Evolutionary conservation across 2,329 filamentous ascomycete species (phyloP).

Genomic region (Botrytis fragariae): DNA sequence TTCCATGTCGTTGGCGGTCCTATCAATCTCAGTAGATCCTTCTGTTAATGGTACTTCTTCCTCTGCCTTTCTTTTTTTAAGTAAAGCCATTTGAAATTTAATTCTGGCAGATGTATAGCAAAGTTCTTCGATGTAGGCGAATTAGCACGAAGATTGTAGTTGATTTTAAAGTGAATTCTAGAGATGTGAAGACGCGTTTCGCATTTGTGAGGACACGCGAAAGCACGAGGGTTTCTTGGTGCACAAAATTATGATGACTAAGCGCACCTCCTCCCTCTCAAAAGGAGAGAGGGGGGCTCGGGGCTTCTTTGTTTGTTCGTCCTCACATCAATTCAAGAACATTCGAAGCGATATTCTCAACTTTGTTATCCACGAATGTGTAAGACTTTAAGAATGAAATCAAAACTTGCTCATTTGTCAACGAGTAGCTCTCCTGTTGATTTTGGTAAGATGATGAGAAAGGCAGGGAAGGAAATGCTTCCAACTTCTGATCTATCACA

Average conservation of each 20-base stretch:
- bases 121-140: not conserved
- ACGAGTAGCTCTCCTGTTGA: not conserved
- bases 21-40: not conserved
- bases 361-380: not conserved
- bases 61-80: slow-evolving; percentile 1
- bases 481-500: slow-evolving; percentile 9
- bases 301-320: not conserved
- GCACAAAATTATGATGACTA: not conserved
- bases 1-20: not conserved
- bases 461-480: not conserved
- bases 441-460: not conserved
- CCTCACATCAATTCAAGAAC: not conserved
- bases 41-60: slow-evolving; percentile 1
- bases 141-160: slow-evolving; percentile 3
- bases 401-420: not conserved
- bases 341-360: not conserved
- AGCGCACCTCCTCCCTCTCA: not conserved
- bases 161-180: not conserved
- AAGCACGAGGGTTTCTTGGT: not conserved
- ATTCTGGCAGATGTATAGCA: not conserved
- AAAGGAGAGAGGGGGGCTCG: not conserved
- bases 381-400: not conserved
- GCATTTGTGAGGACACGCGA: not conserved
- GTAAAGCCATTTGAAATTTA: not conserved
- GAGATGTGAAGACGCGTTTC: slow-evolving; percentile 4